These are phyloP conservation scores for Sequoia sempervirens DNA, from an alignment of 75 land plant species.

Conservation along the genomic window DNA sequence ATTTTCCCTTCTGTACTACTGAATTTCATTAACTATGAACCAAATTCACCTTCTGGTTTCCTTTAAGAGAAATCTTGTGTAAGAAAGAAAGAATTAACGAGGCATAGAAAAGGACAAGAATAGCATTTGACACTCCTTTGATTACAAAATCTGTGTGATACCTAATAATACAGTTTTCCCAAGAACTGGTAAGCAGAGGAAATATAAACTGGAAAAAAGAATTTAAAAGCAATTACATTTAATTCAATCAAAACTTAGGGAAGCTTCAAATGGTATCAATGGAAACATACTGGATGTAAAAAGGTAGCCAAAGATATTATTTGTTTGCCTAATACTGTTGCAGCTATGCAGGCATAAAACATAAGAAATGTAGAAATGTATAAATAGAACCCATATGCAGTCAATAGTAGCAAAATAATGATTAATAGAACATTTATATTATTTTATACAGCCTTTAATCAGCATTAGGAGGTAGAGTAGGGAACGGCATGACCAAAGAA, in stretches of 20 bases:
- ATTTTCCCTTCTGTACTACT: not conserved
- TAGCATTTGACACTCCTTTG: not conserved
- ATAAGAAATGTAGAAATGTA: not conserved
- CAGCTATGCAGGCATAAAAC: not conserved
- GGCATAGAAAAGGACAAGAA: not conserved
- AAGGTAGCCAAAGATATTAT: too few species aligned
- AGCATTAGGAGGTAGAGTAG: not conserved
- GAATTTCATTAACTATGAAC: not conserved
- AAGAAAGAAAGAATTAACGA: not conserved
- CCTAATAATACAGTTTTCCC: not conserved
- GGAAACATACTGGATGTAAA: too few species aligned
- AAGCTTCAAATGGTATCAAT: not conserved
- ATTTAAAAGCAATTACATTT: not conserved
- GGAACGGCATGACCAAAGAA: not conserved
- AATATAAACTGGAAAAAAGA: too few species aligned
- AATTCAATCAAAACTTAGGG: not conserved
- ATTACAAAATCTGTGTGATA: not conserved
- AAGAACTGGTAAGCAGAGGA: not conserved
- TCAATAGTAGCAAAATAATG: not conserved
- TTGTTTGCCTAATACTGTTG: too few species aligned
- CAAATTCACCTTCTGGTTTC: not conserved
- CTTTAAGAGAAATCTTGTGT: not conserved
- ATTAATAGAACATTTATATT: not conserved
- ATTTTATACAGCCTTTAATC: not conserved
- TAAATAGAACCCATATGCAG: not conserved